Base-by-base conservation (phyloP, 345 rosid species). In the Abelmoschus esculentus region DNA sequence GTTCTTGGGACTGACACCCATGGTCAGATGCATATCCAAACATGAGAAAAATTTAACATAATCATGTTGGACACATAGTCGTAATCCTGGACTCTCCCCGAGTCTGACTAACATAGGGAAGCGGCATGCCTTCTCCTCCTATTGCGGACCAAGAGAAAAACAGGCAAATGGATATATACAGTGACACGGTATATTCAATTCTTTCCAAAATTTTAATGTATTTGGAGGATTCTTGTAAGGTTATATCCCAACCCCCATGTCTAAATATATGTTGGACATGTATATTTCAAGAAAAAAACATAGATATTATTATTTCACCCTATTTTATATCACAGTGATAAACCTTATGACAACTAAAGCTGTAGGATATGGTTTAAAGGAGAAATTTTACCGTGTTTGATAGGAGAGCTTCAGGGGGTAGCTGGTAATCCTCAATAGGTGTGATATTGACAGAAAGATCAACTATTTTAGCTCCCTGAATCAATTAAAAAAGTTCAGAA, bases 391-490 rank as follows among this genome's bases (percentile, higher is more conserved):
- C 87, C 72, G 19, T 54, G 22, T 70, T 64, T 14, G 62, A 62
- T 34, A 72, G 26, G 7, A 65, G 38, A 22, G 81, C 86, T 26
- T 76, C 80, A 5, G 81, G 83, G 2, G 86, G 88, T 40, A 78
- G 80, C 61, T 72, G 77, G 70, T 84, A 82, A 75, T 82, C 82
- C 28, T 82, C 77, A 44, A 49, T 84, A 0, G 76, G 76, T 4
- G 76, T 47, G 53, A 84, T 76, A 19, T 69, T 74, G 14, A 84
- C 81, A 49, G 78, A 63, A 74, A 67, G 82, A 74, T 69, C 78
- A 4, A 60, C 78, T 13, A 82, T 71, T 15, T 74, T 76, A 40
- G 84, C 78, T 31, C 84, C 81, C 86, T 78, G 61, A 8, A 54
- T 47, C 42, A 68, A 74, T 18, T 42, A 40, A 22, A 3, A 3